phyloP scores from a whole-genome alignment of 768 basidiomycete species.

The Agaricus subrufescens region DNA sequence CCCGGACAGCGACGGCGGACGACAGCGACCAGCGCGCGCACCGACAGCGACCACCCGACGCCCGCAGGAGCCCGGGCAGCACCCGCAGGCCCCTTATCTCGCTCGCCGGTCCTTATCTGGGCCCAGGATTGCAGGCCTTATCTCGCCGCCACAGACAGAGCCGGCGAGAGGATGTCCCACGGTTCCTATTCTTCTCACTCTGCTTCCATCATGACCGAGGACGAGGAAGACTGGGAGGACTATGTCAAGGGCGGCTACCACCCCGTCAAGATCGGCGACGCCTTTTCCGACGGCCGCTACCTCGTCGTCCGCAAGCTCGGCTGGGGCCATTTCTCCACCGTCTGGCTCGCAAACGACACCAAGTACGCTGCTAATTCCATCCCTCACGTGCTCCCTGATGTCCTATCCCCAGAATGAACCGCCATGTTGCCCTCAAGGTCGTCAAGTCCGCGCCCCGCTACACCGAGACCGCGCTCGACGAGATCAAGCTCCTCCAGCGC shows the following conservation, averaged over 20 bases:
- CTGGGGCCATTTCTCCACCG: slow-evolving; percentile 93
- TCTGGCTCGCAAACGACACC: slow-evolving; percentile 82
- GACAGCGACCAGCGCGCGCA: no score
- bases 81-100: no score
- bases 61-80: no score
- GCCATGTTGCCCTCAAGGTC: slow-evolving; percentile 98
- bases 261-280: slow-evolving; percentile 92
- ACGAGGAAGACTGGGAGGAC: slow-evolving; percentile 93
- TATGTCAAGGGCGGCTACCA: slow-evolving; percentile 79
- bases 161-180: slow-evolving; percentile 50
- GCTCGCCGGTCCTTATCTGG: background rate
- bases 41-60: no score
- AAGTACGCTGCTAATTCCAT: slow-evolving; percentile 42
- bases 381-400: background rate
- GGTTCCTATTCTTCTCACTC: slow-evolving; percentile 69
- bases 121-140: background rate
- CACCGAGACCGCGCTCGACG: slow-evolving; percentile 97
- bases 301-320: slow-evolving; percentile 92
- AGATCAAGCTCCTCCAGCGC: slow-evolving; percentile 96
- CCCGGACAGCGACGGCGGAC: background rate
- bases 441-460: slow-evolving; percentile 97
- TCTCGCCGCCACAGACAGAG: background rate
- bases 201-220: slow-evolving; percentile 81
- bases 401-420: slow-evolving; percentile 61
- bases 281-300: slow-evolving; percentile 85